Percentiles rank a stretch among this genome's conserved stretches.
phyloP scores from a whole-genome alignment of 768 basidiomycete species.

The Suillus ampliporus region DNA sequence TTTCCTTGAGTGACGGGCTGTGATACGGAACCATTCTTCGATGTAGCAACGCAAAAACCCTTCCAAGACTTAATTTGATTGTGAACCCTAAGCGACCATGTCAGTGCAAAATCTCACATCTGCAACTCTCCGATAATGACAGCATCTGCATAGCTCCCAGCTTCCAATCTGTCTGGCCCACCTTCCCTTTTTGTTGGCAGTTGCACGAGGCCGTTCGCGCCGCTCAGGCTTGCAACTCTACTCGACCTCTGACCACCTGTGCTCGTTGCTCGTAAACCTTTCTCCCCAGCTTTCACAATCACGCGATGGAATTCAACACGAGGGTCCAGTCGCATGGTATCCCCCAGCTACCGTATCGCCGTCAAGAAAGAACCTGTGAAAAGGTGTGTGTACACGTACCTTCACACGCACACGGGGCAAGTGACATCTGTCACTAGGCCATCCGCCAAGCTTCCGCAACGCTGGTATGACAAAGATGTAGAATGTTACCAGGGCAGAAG shows the following conservation, averaged over 20 bases:
- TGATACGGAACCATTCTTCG: no score
- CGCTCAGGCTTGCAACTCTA: slow-evolving; percentile 77
- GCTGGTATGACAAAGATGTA: slow-evolving; percentile 86
- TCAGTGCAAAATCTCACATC: slow-evolving; percentile 22
- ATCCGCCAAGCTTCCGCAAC: slow-evolving; percentile 73
- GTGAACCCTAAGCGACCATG: background rate
- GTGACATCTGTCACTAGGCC: slow-evolving; percentile 54
- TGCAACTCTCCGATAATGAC: slow-evolving; percentile 73
- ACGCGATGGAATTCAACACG: slow-evolving; percentile 88
- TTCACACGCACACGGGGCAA: slow-evolving; percentile 67
- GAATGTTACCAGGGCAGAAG: slow-evolving; percentile 86
- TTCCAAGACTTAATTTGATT: background rate
- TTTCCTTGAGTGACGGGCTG: no score
- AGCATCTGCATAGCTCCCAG: slow-evolving; percentile 62
- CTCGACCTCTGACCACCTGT: slow-evolving; percentile 91
- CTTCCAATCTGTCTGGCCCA: slow-evolving; percentile 46
- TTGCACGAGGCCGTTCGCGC: slow-evolving; percentile 80
- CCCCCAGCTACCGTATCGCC: slow-evolving; percentile 50
- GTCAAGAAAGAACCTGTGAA: background rate
- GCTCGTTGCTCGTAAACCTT: slow-evolving; percentile 68
- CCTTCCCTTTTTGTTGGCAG: slow-evolving; percentile 54
- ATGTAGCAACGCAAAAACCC: no score
- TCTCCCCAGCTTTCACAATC: slow-evolving; percentile 48
- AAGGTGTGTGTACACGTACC: slow-evolving; percentile 45
- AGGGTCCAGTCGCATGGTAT: slow-evolving; percentile 69